Evolutionary conservation across 306 rosid genomes (phyloP).

Genomic region (Lotus japonicus): DNA sequence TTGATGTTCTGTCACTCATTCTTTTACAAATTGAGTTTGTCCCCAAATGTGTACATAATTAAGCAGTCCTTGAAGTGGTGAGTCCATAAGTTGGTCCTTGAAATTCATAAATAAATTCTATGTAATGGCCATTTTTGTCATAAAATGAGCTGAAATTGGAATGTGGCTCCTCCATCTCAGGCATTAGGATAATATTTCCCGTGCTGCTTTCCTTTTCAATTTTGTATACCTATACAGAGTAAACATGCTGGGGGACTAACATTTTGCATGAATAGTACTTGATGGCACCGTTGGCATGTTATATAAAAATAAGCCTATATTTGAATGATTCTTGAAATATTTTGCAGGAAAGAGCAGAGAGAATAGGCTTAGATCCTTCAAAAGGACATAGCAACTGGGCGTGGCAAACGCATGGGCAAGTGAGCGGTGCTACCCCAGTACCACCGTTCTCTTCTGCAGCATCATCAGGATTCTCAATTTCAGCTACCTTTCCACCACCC

Average conservation of each 20-base stretch:
- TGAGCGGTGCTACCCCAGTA: conserved; percentile 43
- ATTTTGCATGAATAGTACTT: not conserved
- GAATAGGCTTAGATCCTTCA: conserved; percentile 57
- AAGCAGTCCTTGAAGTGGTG: not conserved
- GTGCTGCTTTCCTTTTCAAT: not conserved
- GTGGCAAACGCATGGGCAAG: conserved; percentile 73
- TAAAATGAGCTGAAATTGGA: conserved; percentile 11
- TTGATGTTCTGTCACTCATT: too few species aligned
- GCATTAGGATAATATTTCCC: conserved; percentile 3
- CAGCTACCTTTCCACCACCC: conserved; percentile 57
- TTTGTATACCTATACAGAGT: not conserved
- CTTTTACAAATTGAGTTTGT: not conserved
- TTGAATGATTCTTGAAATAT: conserved; percentile 17
- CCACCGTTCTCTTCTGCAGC: conserved; percentile 95
- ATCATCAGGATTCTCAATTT: conserved; percentile 99
- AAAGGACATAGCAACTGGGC: conserved; percentile 62
- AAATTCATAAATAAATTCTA: not conserved
- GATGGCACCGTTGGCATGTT: not conserved
- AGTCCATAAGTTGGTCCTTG: not conserved
- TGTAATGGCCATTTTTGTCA: not conserved
- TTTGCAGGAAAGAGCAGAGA: conserved; percentile 76
- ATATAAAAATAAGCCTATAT: not conserved
- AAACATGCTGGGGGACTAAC: not conserved
- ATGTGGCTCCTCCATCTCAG: not conserved
- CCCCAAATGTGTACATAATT: not conserved